Evolutionary conservation across 2,329 filamentous ascomycete genomes (phyloP).

Genomic region (Hortaea sp.): DNA sequence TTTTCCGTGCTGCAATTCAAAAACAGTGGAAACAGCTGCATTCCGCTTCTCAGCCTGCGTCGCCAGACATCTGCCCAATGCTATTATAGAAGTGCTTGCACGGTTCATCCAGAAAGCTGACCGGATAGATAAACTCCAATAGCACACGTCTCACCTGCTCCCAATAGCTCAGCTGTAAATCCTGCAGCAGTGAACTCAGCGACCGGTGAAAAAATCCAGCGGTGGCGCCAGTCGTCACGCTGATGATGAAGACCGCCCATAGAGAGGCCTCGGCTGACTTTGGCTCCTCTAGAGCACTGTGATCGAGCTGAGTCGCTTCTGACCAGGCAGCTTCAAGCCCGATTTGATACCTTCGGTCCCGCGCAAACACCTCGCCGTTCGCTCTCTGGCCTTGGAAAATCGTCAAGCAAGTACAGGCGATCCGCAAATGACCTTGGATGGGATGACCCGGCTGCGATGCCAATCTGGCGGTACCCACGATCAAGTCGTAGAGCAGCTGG

Average conservation of each 20-base stretch:
- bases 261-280: constrained; percentile 23
- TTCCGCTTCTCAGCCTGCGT: not conserved
- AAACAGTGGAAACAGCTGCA: too few species aligned
- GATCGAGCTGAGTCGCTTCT: constrained; percentile 20
- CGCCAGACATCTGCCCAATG: constrained; percentile 5
- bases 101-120: constrained; percentile 22
- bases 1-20: too few species aligned
- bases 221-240: constrained; percentile 21
- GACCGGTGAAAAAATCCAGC: constrained; percentile 15
- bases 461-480: constrained; percentile 17
- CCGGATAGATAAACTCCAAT: constrained; percentile 25
- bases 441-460: constrained; percentile 14
- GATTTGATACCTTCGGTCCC: constrained; percentile 18
- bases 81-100: constrained; percentile 22
- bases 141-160: constrained; percentile 22
- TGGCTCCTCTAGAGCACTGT: constrained; percentile 17
- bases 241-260: constrained; percentile 26
- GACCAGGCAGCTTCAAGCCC: constrained; percentile 23
- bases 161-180: constrained; percentile 21
- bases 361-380: constrained; percentile 18
- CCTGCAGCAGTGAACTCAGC: constrained; percentile 14
- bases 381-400: constrained; percentile 24
- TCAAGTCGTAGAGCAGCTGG: constrained; percentile 22
- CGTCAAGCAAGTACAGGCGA: constrained; percentile 23
- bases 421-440: constrained; percentile 20